These are phyloP conservation scores for Neobulgaria alba DNA, from an alignment of 2,329 filamentous ascomycete species.

Conservation along the genomic window DNA sequence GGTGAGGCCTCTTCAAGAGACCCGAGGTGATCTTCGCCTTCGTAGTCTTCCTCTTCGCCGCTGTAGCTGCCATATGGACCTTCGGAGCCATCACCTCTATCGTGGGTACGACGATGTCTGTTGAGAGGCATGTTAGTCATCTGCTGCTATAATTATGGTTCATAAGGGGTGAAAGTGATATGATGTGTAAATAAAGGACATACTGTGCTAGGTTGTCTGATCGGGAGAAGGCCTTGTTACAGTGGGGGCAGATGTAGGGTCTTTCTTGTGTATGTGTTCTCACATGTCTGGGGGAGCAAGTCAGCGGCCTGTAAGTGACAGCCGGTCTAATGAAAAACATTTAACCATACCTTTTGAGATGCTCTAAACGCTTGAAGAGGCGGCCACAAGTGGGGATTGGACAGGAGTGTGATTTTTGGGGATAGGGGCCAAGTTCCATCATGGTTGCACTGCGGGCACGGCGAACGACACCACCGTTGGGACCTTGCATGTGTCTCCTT, in stretches of 20 bases:
- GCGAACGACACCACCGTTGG: constrained; percentile 71
- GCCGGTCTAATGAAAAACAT: constrained; percentile 31
- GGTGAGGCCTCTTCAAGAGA: constrained; percentile 74
- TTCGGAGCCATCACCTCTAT: constrained; percentile 61
- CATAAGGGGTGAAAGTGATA: constrained; percentile 30
- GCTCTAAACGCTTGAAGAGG: constrained; percentile 97
- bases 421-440: constrained; percentile 93
- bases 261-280: constrained; percentile 98
- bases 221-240: constrained; percentile 97
- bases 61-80: constrained; percentile 49
- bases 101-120: constrained; percentile 72
- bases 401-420: constrained; percentile 96
- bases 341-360: constrained; percentile 86
- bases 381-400: constrained; percentile 97
- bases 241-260: constrained; percentile 94
- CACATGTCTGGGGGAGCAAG: constrained; percentile 68
- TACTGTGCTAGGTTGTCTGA: constrained; percentile 99
- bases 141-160: constrained; percentile 9
- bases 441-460: constrained; percentile 89
- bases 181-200: constrained; percentile 29
- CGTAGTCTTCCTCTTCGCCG: constrained; percentile 70
- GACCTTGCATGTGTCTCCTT: constrained; percentile 60
- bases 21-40: constrained; percentile 75
- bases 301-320: constrained; percentile 37
- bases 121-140: constrained; percentile 17